Evolutionary conservation across 208 protist genomes (phyloP).

Genomic region (Trypanosoma grayi): DNA sequence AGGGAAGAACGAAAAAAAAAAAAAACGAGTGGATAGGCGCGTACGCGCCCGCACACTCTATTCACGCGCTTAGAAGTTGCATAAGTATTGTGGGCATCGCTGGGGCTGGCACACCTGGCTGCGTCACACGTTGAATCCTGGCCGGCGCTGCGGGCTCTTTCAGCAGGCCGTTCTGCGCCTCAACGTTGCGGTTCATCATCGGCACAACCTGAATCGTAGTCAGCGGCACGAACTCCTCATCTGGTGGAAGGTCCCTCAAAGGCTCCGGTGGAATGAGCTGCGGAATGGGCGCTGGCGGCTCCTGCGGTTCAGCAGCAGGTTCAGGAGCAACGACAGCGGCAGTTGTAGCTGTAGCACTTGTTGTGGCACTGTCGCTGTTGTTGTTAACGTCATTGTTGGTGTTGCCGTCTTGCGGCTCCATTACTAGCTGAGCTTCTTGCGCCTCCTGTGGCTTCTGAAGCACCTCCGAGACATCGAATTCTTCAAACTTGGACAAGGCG

Average conservation of each 20-base stretch:
- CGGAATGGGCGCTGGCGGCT: conserved; percentile 10
- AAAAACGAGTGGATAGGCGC: neutral
- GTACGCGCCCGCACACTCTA: neutral
- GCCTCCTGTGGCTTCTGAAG: conserved; percentile 13
- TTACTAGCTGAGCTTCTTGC: neutral
- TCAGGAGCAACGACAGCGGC: neutral
- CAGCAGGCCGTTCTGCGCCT: conserved; percentile 68
- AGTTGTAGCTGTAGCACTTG: neutral
- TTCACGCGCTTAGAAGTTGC: conserved; percentile 63
- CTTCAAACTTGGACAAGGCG: conserved; percentile 30
- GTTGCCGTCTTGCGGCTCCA: conserved; percentile 1
- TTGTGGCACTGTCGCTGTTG: no score
- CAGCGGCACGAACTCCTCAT: conserved; percentile 66
- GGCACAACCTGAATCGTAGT: conserved; percentile 48
- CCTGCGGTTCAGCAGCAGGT: conserved; percentile 4
- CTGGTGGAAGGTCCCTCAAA: conserved; percentile 11
- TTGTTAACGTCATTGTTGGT: neutral
- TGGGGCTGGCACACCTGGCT: conserved; percentile 57
- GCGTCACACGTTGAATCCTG: conserved; percentile 55
- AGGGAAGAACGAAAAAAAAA: conserved; percentile 16
- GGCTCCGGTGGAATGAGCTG: conserved; percentile 27
- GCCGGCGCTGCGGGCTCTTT: conserved; percentile 72
- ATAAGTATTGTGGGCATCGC: conserved; percentile 75
- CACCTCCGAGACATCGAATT: conserved; percentile 34
- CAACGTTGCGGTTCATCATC: conserved; percentile 49